A percentile compares a stretch with the other conserved stretches of the same genome.
These are phyloP conservation scores for Sporothrix luriei DNA, from an alignment of 2,329 filamentous ascomycete species.

Conservation along the genomic window DNA sequence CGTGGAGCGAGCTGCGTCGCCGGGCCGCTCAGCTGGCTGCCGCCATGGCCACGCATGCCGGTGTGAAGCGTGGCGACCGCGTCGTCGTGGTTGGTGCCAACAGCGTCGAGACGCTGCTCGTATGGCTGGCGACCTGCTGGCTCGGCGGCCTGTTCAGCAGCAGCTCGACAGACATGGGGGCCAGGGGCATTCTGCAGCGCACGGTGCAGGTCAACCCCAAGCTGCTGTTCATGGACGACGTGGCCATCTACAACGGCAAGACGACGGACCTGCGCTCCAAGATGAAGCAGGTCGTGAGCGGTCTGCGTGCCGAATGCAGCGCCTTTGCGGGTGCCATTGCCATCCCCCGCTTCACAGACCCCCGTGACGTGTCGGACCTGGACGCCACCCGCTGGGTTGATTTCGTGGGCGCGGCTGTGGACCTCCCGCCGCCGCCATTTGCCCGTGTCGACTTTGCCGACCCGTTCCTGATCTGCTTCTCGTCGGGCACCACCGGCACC, in stretches of 20 bases:
- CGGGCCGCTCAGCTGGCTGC: slow-evolving; percentile 62
- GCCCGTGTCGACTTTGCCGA: slow-evolving; percentile 69
- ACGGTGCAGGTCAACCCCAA: slow-evolving; percentile 73
- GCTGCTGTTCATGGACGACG: slow-evolving; percentile 83
- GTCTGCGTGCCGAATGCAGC: slow-evolving; percentile 59
- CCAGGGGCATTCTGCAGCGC: slow-evolving; percentile 73
- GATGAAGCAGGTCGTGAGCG: slow-evolving; percentile 66
- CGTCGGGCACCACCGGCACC: slow-evolving; percentile 77
- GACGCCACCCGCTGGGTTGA: slow-evolving; percentile 46
- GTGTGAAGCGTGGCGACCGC: slow-evolving; percentile 71
- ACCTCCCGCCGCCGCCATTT: slow-evolving; percentile 51
- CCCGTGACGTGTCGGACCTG: slow-evolving; percentile 61
- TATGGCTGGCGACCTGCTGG: slow-evolving; percentile 70
- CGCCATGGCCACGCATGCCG: slow-evolving; percentile 63
- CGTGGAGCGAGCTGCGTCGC: slow-evolving; percentile 67
- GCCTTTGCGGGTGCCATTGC: slow-evolving; percentile 67
- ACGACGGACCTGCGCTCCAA: slow-evolving; percentile 70
- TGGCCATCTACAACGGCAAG: slow-evolving; percentile 77
- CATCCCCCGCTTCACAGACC: slow-evolving; percentile 63
- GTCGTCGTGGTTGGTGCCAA: slow-evolving; percentile 76
- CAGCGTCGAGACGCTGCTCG: slow-evolving; percentile 70
- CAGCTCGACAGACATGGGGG: slow-evolving; percentile 81
- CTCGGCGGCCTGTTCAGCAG: slow-evolving; percentile 76
- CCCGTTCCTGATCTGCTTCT: slow-evolving; percentile 77
- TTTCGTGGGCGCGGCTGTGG: slow-evolving; percentile 46